These are phyloP conservation scores for Reutealis trisperma DNA, from an alignment of 345 rosid species.

Conservation along the genomic window DNA sequence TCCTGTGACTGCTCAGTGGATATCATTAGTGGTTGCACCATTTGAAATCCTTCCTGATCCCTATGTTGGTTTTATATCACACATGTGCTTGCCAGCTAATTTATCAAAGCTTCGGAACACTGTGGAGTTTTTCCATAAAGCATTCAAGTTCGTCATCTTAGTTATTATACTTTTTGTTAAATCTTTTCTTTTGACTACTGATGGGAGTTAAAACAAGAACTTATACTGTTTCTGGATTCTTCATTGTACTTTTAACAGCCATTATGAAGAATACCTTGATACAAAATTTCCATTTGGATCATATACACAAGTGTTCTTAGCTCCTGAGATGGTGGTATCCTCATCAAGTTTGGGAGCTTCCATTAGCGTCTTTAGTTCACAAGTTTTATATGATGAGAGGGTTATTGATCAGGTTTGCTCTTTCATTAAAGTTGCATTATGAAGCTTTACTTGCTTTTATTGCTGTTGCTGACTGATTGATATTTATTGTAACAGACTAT, in stretches of 20 bases:
- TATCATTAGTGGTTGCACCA: conserved; percentile 89
- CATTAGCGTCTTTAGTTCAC: conserved; percentile 74
- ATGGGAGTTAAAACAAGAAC: not conserved
- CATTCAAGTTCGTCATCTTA: conserved; percentile 64
- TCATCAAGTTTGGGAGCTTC: conserved; percentile 82
- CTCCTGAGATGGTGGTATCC: conserved; percentile 84
- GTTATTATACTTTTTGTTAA: conserved; percentile 11
- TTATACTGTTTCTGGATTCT: conserved; percentile 21
- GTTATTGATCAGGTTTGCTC: conserved; percentile 83
- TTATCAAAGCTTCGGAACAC: conserved; percentile 68
- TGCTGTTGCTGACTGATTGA: conserved; percentile 24
- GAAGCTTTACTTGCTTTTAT: not conserved
- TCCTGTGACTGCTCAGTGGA: conserved; percentile 81
- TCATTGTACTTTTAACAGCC: conserved; percentile 48
- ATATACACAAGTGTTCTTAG: conserved; percentile 84
- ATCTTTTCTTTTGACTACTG: not conserved
- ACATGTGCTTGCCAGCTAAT: conserved; percentile 71
- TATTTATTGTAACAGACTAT: conserved; percentile 60
- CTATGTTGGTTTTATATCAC: conserved; percentile 62
- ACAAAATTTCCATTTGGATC: conserved; percentile 89
- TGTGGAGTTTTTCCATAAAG: conserved; percentile 78
- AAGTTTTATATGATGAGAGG: conserved; percentile 79
- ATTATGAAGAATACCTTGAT: conserved; percentile 87
- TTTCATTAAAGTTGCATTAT: not conserved
- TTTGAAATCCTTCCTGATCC: conserved; percentile 80